Conservation (phyloP, 768 basidiomycete species). For the Collybia sordida region DNA sequence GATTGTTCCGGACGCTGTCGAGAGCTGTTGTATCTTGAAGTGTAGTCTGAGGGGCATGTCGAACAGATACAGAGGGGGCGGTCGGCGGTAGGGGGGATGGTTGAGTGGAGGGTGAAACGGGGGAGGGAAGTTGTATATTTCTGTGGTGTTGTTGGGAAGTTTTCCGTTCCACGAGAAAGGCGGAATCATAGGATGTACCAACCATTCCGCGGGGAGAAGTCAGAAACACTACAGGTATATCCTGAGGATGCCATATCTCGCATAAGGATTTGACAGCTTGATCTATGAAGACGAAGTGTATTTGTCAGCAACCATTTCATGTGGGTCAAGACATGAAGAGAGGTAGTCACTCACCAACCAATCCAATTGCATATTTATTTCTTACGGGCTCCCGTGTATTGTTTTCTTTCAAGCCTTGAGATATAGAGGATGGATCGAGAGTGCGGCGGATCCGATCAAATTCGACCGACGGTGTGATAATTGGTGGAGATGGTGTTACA, state of each 20-base stretch:
- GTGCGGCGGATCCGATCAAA: constrained; percentile 24
- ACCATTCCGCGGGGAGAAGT: constrained; percentile 31
- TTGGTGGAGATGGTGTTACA: constrained; percentile 46
- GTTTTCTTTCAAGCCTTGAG: constrained; percentile 23
- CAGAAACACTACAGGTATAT: constrained; percentile 60
- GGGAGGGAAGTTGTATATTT: constrained; percentile 51
- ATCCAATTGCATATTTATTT: constrained; percentile 64
- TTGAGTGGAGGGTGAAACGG: constrained; percentile 46
- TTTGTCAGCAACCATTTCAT: constrained; percentile 12
- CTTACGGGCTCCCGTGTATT: constrained; percentile 38
- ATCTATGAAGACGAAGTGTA: constrained; percentile 41
- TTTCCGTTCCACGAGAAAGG: constrained; percentile 11
- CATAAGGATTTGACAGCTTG: constrained; percentile 76
- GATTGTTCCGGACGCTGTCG: constrained; percentile 29
- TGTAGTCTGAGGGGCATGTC: constrained; percentile 8
- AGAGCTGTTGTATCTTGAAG: constrained; percentile 13
- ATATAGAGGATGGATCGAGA: constrained; percentile 21
- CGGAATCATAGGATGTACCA: constrained; percentile 11
- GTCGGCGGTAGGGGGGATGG: constrained; percentile 27
- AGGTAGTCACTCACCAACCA: constrained; percentile 60
- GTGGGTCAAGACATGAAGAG: constrained; percentile 6
- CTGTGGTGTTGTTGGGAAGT: constrained; percentile 12
- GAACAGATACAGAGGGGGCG: constrained; percentile 23
- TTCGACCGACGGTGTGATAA: constrained; percentile 31
- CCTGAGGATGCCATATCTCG: constrained; percentile 80